Base-by-base conservation (phyloP, 1,284 basidiomycete species). In the Cutaneotrichosporon curvatum region DNA sequence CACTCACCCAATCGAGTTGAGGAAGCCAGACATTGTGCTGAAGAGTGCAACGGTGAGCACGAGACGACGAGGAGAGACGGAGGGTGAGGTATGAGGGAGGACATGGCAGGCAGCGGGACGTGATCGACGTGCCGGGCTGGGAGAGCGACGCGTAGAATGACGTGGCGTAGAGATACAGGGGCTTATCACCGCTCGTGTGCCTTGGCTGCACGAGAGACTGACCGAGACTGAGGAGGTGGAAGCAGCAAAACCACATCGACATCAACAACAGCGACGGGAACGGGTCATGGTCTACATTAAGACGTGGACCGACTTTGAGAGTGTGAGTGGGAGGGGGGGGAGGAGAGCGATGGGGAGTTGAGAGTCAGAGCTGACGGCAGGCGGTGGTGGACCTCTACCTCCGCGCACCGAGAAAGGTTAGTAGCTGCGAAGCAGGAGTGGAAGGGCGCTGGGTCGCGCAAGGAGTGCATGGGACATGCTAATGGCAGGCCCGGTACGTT, bases 341-440 rank as follows among this genome's bases (percentile, higher is more conserved):
- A 28, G 7, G n/a, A n/a, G n/a, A n/a, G n/a, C n/a, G n/a, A n/a
- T 28, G 7, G 25, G 7, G 25, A 12, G 25, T 12, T 7, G 25
- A 8, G 21, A 6, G 19, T 2, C 10, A 37, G 2, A 37, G 50
- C 55, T 61, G 39, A 59, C 43, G 20, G 18, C 46, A 87, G 74
- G 85, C 85, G 38, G 86, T 86, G 50, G 84, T 87, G 69, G 80
- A 77, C 19, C 74, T 92, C 53, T 91, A 92, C 66, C 72, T 77
- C 45, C 81, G 81, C 63, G 82, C 85, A 21, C 87, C 88, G 2
- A 77, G 76, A 56, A 81, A 79, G 57, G 88, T 89, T 61, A 55
- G 81, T 46, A 20, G 18, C 16, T 12, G 37, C 22, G 37, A 39
- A 21, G 36, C 8, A 30, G 28, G 14, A 30, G 28, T 8, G 28